A percentile compares a stretch with the other conserved stretches of the same genome.
Conservation (phyloP, 106 monocot species). For the Agapanthus africanus region DNA sequence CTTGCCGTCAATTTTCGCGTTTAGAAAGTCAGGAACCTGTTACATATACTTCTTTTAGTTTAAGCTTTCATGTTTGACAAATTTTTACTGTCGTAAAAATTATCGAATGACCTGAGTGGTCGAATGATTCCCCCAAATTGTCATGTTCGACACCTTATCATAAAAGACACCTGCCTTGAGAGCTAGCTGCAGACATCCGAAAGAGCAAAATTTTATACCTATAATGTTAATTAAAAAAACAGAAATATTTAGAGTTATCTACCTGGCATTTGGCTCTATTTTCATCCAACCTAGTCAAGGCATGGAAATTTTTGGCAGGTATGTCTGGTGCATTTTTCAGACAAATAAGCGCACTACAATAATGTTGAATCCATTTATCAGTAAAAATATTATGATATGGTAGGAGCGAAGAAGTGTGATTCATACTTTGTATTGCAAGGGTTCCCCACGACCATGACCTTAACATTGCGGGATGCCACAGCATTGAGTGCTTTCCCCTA, state of each 20-base stretch:
- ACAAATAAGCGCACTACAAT: conserved; percentile 87
- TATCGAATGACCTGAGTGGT: conserved; percentile 77
- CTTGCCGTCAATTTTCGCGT: conserved; percentile 83
- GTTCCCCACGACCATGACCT: conserved; percentile 88
- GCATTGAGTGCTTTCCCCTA: conserved; percentile 98
- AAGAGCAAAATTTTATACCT: neutral
- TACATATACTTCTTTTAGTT: neutral
- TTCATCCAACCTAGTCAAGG: conserved; percentile 95
- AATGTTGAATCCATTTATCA: conserved; percentile 5
- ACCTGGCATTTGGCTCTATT: conserved; percentile 99
- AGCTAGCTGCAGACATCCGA: conserved; percentile 42
- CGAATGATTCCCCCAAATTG: conserved; percentile 99
- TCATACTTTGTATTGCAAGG: conserved; percentile 97
- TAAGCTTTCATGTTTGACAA: no score
- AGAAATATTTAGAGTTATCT: neutral
- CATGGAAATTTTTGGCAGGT: conserved; percentile 95
- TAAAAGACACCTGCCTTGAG: conserved; percentile 96
- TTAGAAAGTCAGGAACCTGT: conserved; percentile 97
- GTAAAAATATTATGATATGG: neutral
- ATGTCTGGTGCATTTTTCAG: conserved; percentile 94
- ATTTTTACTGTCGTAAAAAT: no score
- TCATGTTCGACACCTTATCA: conserved; percentile 96
- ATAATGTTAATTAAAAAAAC: neutral
- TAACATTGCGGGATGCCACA: conserved; percentile 87
- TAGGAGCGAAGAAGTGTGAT: neutral